Percentiles rank a stretch among this genome's conserved stretches.
These are phyloP conservation scores for Zostera marina DNA, from an alignment of 116 monocot genomes.

Conservation along the genomic window DNA sequence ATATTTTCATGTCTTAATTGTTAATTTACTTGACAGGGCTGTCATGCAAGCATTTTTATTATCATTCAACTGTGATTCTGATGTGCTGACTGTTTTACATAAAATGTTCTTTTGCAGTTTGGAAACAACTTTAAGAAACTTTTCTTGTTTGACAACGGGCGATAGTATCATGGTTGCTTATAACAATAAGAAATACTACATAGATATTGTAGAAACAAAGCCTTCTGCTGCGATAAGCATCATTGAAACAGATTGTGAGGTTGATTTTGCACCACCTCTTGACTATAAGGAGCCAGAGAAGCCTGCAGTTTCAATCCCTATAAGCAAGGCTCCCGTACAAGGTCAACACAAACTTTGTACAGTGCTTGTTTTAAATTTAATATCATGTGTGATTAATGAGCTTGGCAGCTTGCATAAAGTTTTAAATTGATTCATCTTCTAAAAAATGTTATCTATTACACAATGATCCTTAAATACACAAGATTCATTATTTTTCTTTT, in stretches of 20 bases:
- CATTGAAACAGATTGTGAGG: constrained; percentile 94
- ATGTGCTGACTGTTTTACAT: constrained; percentile 7
- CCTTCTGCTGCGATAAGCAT: constrained; percentile 76
- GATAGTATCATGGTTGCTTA: constrained; percentile 95
- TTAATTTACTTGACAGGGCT: no score
- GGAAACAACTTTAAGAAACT: constrained; percentile 81
- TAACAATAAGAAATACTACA: constrained; percentile 88
- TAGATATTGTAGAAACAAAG: constrained; percentile 88
- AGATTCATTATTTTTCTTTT: no score
- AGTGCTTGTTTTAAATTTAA: no score
- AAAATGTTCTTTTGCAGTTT: constrained; percentile 28
- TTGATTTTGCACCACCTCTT: constrained; percentile 88
- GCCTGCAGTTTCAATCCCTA: constrained; percentile 7
- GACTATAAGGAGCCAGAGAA: constrained; percentile 27
- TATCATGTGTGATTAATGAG: no score
- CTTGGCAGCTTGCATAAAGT: no score
- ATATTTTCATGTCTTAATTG: no score
- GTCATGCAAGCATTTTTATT: no score
- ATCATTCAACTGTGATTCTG: no score
- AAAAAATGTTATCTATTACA: no score
- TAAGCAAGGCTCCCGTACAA: constrained; percentile 8
- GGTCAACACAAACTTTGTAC: no score
- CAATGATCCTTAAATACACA: no score
- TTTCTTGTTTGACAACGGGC: constrained; percentile 80
- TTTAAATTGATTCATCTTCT: no score